A percentile compares a stretch with the other conserved stretches of the same genome.
These are phyloP conservation scores for Sporisorium sorghi DNA, from an alignment of 1,284 basidiomycete genomes.

Conservation along the genomic window DNA sequence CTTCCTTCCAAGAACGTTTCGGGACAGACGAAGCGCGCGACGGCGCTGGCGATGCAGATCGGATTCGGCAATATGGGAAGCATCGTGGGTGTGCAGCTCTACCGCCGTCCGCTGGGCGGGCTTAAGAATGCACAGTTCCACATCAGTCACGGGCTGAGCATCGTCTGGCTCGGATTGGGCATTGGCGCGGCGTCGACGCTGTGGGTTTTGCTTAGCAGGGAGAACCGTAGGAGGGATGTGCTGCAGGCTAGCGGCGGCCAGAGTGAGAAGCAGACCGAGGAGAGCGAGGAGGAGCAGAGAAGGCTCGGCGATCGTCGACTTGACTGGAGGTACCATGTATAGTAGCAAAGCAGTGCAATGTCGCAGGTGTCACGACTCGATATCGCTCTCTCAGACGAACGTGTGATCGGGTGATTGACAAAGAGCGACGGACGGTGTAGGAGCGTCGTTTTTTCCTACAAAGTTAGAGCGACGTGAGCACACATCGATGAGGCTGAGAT, in stretches of 20 bases:
- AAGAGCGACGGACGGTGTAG: background rate
- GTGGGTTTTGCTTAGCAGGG: constrained; percentile 73
- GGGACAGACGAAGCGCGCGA: constrained; percentile 78
- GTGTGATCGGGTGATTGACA: background rate
- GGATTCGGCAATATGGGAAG: constrained; percentile 77
- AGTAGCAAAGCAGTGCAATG: background rate
- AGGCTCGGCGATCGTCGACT: constrained; percentile 31
- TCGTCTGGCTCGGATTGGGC: constrained; percentile 70
- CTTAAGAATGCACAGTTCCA: constrained; percentile 73
- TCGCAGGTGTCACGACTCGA: no score
- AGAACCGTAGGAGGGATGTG: constrained; percentile 71
- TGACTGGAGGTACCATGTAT: constrained; percentile 47
- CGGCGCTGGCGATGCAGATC: constrained; percentile 78
- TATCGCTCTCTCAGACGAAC: no score
- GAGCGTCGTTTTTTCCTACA: background rate
- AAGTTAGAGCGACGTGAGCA: background rate
- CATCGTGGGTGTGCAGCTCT: constrained; percentile 74
- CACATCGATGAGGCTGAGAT: background rate
- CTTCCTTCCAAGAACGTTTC: constrained; percentile 81
- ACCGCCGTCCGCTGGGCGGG: constrained; percentile 72
- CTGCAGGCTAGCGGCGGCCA: constrained; percentile 7
- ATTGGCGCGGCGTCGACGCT: constrained; percentile 72
- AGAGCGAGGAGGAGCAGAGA: constrained; percentile 19
- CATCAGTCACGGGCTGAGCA: constrained; percentile 72
- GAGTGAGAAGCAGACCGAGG: background rate